Percentiles rank a stretch among this genome's conserved stretches.
phyloP scores from a whole-genome alignment of 1,284 basidiomycete genomes.

The Cryptococcus jaspeensis region DNA sequence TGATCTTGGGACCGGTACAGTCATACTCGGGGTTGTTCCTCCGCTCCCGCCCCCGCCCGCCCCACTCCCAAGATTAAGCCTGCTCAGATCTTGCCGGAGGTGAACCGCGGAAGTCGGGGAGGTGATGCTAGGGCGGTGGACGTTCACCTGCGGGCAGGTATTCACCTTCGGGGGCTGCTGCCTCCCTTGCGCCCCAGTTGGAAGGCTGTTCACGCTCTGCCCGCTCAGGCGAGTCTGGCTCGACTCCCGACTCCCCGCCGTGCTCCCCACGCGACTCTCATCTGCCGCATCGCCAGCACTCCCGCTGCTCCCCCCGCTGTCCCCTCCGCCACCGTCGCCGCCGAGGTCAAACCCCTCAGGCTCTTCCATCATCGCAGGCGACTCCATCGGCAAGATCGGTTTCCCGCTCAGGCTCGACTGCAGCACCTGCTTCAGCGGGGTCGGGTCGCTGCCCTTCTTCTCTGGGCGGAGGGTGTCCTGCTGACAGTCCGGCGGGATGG shows the following conservation, averaged over 20 bases:
- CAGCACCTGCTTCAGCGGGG: slow-evolving; percentile 22
- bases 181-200: no score
- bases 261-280: background rate
- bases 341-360: slow-evolving; percentile 9
- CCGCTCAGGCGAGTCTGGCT: background rate
- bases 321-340: background rate
- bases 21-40: background rate
- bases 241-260: slow-evolving; percentile 2
- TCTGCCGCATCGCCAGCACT: background rate
- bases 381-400: slow-evolving; percentile 4
- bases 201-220: no score
- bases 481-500: background rate
- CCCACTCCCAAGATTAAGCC: background rate
- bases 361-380: slow-evolving; percentile 15
- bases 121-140: slow-evolving; percentile 9
- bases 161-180: no score
- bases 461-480: background rate
- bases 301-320: background rate
- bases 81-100: background rate
- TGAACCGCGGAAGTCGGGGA: background rate
- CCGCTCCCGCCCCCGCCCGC: background rate
- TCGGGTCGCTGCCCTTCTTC: slow-evolving; percentile 31
- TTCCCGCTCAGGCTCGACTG: background rate
- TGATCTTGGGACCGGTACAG: slow-evolving; percentile 6
- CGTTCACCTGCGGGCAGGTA: slow-evolving; percentile 8